A percentile compares a stretch with the other conserved stretches of the same genome.
These are phyloP conservation scores for Herpetomonas tarakana DNA, from an alignment of 208 protist species.

Conservation along the genomic window DNA sequence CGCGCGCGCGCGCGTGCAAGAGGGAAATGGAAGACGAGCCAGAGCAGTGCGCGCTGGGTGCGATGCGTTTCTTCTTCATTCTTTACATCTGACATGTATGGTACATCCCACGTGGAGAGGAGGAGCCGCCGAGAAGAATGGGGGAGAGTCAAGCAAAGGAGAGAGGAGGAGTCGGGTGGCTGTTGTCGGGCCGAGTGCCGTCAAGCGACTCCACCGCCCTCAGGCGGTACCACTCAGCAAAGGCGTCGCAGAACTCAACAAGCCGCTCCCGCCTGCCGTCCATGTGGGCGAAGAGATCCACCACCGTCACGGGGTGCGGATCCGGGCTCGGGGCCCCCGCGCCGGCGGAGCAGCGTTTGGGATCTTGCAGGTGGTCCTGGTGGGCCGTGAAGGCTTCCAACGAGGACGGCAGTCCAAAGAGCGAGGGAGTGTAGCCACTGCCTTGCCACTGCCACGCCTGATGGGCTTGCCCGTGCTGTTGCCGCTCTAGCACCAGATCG, in stretches of 20 bases:
- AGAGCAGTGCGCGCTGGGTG: no score
- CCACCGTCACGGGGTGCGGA: constrained; percentile 27
- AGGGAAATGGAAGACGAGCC: no score
- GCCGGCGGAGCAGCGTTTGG: no score
- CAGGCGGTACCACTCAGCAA: constrained; percentile 82
- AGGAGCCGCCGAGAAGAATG: no score
- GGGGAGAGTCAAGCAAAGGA: no score
- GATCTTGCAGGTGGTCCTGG: background rate
- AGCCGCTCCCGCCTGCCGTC: constrained; percentile 29
- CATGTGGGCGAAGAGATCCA: constrained; percentile 43
- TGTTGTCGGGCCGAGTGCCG: no score
- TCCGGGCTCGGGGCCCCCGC: no score
- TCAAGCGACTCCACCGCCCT: constrained; percentile 57
- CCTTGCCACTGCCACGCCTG: constrained; percentile 3
- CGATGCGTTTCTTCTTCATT: no score
- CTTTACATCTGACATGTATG: no score
- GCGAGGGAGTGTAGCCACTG: constrained; percentile 37
- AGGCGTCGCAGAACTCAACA: constrained; percentile 46
- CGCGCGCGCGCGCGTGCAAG: no score
- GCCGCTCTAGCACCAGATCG: constrained; percentile 28
- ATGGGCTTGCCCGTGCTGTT: constrained; percentile 1
- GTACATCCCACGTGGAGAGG: no score
- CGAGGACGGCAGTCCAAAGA: constrained; percentile 8
- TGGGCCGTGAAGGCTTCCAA: constrained; percentile 1
- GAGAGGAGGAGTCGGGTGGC: no score